Percentiles rank a stretch among this genome's conserved stretches.
Evolutionary conservation across 805 yeast genomes (phyloP).

Genomic region (Lipomyces kockii): DNA sequence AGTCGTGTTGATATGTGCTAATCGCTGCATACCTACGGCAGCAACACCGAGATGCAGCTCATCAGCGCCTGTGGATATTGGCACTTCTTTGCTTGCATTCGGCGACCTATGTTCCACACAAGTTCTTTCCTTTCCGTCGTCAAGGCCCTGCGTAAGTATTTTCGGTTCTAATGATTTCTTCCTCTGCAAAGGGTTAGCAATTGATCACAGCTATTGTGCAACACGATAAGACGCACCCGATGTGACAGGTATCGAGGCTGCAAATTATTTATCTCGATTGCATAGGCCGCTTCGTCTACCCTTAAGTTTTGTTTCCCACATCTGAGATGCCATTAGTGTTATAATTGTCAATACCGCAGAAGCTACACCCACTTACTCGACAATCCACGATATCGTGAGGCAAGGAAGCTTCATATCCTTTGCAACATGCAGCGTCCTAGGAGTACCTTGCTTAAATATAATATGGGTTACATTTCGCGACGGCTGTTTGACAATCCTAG

Average conservation of each 20-base stretch:
- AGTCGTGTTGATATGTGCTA: neutral
- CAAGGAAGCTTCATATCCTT: slow-evolving; percentile 17
- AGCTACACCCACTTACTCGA: slow-evolving; percentile 27
- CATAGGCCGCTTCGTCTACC: slow-evolving; percentile 23
- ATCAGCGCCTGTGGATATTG: neutral
- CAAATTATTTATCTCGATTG: slow-evolving; percentile 8
- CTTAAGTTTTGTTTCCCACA: slow-evolving; percentile 16
- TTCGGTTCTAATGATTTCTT: slow-evolving; percentile 23
- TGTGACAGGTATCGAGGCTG: slow-evolving; percentile 13
- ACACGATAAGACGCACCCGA: slow-evolving; percentile 6
- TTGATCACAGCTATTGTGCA: neutral
- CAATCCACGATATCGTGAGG: slow-evolving; percentile 34
- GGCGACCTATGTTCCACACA: neutral
- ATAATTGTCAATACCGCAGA: slow-evolving; percentile 2
- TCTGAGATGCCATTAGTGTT: slow-evolving; percentile 10
- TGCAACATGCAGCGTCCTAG: slow-evolving; percentile 28
- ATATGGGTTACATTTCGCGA: slow-evolving; percentile 33
- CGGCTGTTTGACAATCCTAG: slow-evolving; percentile 22
- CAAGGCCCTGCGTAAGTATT: neutral
- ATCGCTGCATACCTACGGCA: neutral
- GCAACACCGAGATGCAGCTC: neutral
- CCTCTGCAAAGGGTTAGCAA: slow-evolving; percentile 12
- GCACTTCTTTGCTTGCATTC: neutral
- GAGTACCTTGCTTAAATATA: slow-evolving; percentile 35
- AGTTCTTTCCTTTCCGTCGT: neutral